These are phyloP conservation scores for Apostasia shenzhenica DNA, from an alignment of 106 monocot genomes.

Conservation along the genomic window DNA sequence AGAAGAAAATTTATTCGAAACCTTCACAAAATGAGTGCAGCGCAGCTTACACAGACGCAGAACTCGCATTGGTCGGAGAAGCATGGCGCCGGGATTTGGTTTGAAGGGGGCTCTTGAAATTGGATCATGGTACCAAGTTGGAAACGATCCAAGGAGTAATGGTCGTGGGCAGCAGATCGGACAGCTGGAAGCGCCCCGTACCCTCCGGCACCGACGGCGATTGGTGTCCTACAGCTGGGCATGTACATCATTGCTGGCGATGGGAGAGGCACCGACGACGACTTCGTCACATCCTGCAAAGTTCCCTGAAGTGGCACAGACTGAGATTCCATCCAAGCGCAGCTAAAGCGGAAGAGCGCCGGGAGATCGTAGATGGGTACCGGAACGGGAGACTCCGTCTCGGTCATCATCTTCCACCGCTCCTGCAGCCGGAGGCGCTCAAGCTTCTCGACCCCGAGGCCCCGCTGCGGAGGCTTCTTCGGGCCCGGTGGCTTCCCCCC, in stretches of 20 bases:
- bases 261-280: background rate
- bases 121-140: background rate
- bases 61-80: constrained; percentile 44
- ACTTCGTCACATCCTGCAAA: background rate
- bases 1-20: background rate
- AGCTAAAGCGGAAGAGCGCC: background rate
- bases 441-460: constrained; percentile 49
- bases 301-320: background rate
- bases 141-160: constrained; percentile 11
- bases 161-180: constrained; percentile 4
- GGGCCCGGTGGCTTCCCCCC: constrained; percentile 12
- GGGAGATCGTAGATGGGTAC: background rate
- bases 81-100: constrained; percentile 37
- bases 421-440: constrained; percentile 53
- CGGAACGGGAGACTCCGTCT: background rate
- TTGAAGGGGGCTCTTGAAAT: constrained; percentile 52
- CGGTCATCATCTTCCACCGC: constrained; percentile 32
- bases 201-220: background rate
- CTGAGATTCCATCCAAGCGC: background rate
- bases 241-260: background rate
- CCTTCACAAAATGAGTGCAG: background rate
- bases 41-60: constrained; percentile 26
- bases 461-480: constrained; percentile 47
- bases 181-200: background rate
- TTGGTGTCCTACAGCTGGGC: constrained; percentile 2